phyloP scores from a whole-genome alignment of 208 protist genomes.

The Zelonia costaricensis region DNA sequence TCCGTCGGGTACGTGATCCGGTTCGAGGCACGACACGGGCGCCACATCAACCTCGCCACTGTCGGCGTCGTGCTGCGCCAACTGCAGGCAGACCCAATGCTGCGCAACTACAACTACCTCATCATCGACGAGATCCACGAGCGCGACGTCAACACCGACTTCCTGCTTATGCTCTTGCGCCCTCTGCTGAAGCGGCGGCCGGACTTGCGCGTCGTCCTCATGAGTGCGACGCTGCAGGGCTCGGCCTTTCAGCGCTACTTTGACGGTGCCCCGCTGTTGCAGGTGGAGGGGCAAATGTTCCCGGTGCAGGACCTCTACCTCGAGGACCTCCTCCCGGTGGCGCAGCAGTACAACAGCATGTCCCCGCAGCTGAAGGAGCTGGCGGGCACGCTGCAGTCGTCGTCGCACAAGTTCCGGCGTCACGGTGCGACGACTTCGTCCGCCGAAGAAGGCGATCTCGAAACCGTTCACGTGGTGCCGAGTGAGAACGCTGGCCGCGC shows the following conservation, averaged over 20 bases:
- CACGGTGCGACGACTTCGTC: too few relatives aligned
- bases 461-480: background rate
- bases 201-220: constrained; percentile 98
- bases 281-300: constrained; percentile 83
- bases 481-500: background rate
- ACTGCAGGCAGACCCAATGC: constrained; percentile 77
- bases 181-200: constrained; percentile 64
- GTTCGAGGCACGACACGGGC: constrained; percentile 95
- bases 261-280: constrained; percentile 71
- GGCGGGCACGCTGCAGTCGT: background rate
- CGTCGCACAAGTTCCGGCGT: too few relatives aligned
- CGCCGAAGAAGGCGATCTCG: too few relatives aligned
- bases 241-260: constrained; percentile 89
- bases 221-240: constrained; percentile 94
- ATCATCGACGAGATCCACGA: constrained; percentile 99
- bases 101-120: constrained; percentile 95
- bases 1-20: constrained; percentile 98
- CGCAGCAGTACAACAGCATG: constrained; percentile 73
- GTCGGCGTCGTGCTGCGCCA: constrained; percentile 98
- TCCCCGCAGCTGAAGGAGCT: constrained; percentile 76
- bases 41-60: constrained; percentile 98
- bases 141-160: constrained; percentile 98
- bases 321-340: constrained; percentile 71
- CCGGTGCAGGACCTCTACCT: constrained; percentile 87
- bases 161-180: constrained; percentile 98